Evolutionary conservation across 1,284 basidiomycete species (phyloP).

Genomic region (Leccinum fuscescens): DNA sequence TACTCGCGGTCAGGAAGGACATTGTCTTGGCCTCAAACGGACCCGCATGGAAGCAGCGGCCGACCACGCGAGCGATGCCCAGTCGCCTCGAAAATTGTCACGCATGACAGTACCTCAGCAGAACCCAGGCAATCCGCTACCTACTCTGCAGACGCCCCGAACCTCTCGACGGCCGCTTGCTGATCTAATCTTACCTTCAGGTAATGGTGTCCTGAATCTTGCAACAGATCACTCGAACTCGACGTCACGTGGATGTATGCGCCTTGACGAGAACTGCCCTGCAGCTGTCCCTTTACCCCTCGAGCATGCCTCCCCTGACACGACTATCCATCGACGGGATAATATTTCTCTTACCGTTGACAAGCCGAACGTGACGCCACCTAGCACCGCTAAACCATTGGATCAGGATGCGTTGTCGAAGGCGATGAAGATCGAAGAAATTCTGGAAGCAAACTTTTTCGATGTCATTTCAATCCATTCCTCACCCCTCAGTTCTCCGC

Average conservation of each 20-base stretch:
- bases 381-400: neutral
- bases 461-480: constrained; percentile 20
- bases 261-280: neutral
- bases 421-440: constrained; percentile 24
- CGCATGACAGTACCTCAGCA: constrained; percentile 6
- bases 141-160: constrained; percentile 8
- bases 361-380: neutral
- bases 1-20: neutral
- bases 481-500: constrained; percentile 19
- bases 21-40: constrained; percentile 11
- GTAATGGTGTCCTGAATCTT: neutral
- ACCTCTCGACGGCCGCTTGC: constrained; percentile 23
- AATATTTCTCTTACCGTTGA: neutral
- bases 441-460: neutral
- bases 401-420: constrained; percentile 3
- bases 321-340: neutral
- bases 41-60: constrained; percentile 8
- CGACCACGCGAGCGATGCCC: neutral
- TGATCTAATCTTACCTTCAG: constrained; percentile 14
- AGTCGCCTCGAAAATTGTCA: constrained; percentile 12
- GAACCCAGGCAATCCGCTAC: neutral
- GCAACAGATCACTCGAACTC: neutral
- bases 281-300: neutral
- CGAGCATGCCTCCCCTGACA: neutral
- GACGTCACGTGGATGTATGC: constrained; percentile 16